phyloP scores from a whole-genome alignment of 139 green algal species.

The Chlamydomonas eustigma region DNA sequence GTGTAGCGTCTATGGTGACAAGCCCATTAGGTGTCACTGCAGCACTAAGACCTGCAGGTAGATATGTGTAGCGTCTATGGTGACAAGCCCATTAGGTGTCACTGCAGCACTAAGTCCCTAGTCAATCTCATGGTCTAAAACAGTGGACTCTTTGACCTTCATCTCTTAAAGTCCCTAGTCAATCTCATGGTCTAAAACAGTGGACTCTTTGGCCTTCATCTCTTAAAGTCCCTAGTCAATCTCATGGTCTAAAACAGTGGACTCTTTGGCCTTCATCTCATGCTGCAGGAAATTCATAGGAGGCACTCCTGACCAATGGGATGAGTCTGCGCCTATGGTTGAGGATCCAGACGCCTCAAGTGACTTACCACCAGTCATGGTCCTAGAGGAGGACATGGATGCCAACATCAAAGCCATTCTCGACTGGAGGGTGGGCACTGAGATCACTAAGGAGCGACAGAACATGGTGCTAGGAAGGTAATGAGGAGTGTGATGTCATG shows the following conservation, averaged over 20 bases:
- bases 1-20: conserved; percentile 79
- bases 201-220: no score
- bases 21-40: conserved; percentile 71
- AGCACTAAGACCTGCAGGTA: conserved; percentile 34
- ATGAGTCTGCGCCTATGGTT: conserved; percentile 11
- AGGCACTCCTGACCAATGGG: not conserved
- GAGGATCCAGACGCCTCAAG: conserved; percentile 33
- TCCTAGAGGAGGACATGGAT: conserved; percentile 59
- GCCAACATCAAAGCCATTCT: conserved; percentile 58
- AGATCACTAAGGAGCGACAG: conserved; percentile 28
- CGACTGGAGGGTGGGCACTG: conserved; percentile 53
- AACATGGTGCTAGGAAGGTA: not conserved
- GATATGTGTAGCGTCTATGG: no score
- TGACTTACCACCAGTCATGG: conserved; percentile 78
- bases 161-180: not conserved
- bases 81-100: conserved; percentile 76
- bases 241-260: no score
- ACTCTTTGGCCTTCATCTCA: no score
- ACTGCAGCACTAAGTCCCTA: conserved; percentile 40
- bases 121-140: no score
- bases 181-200: no score
- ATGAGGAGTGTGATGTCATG: not conserved
- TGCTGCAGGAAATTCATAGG: conserved; percentile 19
- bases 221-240: not conserved
- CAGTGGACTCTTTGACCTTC: not conserved